Evolutionary conservation across 305 asterid genomes (phyloP).

Genomic region (Monarda citriodora): DNA sequence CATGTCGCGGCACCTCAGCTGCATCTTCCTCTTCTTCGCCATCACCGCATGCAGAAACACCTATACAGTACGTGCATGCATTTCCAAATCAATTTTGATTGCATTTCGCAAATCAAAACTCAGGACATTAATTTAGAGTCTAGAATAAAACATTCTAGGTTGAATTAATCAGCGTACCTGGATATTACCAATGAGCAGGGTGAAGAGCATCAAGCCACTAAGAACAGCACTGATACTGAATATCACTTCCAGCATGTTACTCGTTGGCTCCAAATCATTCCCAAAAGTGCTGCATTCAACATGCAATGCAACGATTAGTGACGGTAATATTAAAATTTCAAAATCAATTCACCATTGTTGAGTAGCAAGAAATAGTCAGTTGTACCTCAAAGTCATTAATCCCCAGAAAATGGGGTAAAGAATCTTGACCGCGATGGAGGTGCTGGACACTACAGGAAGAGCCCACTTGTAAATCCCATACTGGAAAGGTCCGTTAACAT

Average conservation of each 20-base stretch:
- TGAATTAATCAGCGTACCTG: slow-evolving; percentile 52
- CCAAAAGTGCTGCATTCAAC: slow-evolving; percentile 85
- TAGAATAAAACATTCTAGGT: not conserved
- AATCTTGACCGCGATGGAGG: slow-evolving; percentile 66
- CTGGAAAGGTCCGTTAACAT: slow-evolving; percentile 73
- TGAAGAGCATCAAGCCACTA: slow-evolving; percentile 90
- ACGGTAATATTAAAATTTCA: not conserved
- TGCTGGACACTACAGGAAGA: slow-evolving; percentile 90
- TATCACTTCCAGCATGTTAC: slow-evolving; percentile 81
- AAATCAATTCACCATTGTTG: not conserved
- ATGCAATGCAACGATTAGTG: not conserved
- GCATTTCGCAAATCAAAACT: too few species aligned
- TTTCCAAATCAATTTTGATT: too few species aligned
- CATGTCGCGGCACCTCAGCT: slow-evolving; percentile 88
- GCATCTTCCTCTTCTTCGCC: slow-evolving; percentile 96
- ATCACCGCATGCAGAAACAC: slow-evolving; percentile 94
- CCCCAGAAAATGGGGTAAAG: slow-evolving; percentile 99
- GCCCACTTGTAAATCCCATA: slow-evolving; percentile 92
- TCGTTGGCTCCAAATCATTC: slow-evolving; percentile 89
- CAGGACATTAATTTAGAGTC: not conserved
- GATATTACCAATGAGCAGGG: slow-evolving; percentile 88
- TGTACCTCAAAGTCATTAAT: slow-evolving; percentile 84
- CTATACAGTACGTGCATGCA: slow-evolving; percentile 20
- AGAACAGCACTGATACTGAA: slow-evolving; percentile 83
- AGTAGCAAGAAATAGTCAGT: too few species aligned